Evolutionary conservation across 176 grass and related monocot genomes (phyloP).

Genomic region (Lolium rigidum): DNA sequence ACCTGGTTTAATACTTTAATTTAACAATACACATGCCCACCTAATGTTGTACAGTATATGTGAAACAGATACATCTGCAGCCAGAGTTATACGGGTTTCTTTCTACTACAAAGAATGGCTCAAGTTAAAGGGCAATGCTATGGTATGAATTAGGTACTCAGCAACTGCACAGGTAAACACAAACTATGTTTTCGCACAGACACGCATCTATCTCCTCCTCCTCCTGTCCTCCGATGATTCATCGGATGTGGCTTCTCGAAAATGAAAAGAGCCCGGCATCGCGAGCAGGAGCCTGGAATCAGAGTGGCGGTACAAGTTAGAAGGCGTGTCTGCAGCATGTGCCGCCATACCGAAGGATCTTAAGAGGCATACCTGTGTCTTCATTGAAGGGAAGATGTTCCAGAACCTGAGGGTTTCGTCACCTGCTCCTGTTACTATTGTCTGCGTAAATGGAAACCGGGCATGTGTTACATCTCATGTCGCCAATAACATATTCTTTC

Average conservation of each 20-base stretch:
- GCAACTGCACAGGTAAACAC: constrained; percentile 40
- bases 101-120: constrained; percentile 31
- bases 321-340: not conserved
- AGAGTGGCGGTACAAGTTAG: not conserved
- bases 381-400: constrained; percentile 93
- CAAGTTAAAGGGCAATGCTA: constrained; percentile 32
- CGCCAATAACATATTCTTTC: not conserved
- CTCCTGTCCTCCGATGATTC: constrained; percentile 30
- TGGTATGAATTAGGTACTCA: constrained; percentile 34
- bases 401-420: constrained; percentile 96
- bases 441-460: constrained; percentile 57
- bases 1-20: not conserved
- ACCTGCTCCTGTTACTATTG: constrained; percentile 90
- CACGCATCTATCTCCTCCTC: not conserved
- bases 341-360: not conserved
- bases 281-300: constrained; percentile 80
- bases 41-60: not conserved
- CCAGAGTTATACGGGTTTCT: not conserved
- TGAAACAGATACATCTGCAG: constrained; percentile 22
- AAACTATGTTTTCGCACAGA: constrained; percentile 14
- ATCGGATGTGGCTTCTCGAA: constrained; percentile 87
- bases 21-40: not conserved
- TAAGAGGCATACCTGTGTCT: constrained; percentile 58
- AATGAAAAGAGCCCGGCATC: constrained; percentile 82
- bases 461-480: not conserved